Conservation (phyloP, 1,284 basidiomycete species). For the Coniophora puteana region DNA sequence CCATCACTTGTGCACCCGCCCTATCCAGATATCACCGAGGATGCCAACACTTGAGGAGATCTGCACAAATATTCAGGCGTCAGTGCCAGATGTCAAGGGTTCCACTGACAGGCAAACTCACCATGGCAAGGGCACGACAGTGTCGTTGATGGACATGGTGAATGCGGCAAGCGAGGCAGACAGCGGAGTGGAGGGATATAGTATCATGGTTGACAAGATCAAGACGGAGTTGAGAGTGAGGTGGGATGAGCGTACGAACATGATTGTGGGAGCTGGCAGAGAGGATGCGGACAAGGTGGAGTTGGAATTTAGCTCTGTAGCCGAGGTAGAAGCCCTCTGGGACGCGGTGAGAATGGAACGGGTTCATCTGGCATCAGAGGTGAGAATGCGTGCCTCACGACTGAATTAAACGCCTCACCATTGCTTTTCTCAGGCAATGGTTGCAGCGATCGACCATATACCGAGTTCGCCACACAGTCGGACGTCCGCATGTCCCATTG, state of each 20-base stretch:
- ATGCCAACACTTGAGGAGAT: conserved; percentile 11
- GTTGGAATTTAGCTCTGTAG: conserved; percentile 17
- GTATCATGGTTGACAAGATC: conserved; percentile 25
- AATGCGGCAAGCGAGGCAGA: too few relatives aligned
- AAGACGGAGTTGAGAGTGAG: conserved; percentile 17
- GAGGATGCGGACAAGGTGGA: conserved; percentile 15
- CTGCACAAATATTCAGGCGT: background rate
- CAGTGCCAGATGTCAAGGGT: conserved; percentile 1
- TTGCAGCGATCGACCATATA: conserved; percentile 22
- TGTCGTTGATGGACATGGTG: conserved; percentile 4
- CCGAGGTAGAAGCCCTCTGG: conserved; percentile 23
- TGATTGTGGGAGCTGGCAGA: conserved; percentile 20
- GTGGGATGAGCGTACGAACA: conserved; percentile 20
- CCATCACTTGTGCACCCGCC: conserved; percentile 11
- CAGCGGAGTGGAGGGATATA: too few relatives aligned
- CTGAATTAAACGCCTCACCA: background rate
- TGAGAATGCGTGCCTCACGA: conserved; percentile 13
- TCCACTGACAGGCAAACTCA: conserved; percentile 1
- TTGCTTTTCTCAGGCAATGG: conserved; percentile 19
- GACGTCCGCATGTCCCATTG: conserved; percentile 17
- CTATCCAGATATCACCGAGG: conserved; percentile 13
- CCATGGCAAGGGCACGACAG: too few relatives aligned
- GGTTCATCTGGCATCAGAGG: conserved; percentile 27
- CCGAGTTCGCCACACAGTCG: conserved; percentile 13
- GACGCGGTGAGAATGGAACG: conserved; percentile 14